Base-by-base conservation (phyloP, 2,329 filamentous ascomycete species). In the Colletotrichum magnum region DNA sequence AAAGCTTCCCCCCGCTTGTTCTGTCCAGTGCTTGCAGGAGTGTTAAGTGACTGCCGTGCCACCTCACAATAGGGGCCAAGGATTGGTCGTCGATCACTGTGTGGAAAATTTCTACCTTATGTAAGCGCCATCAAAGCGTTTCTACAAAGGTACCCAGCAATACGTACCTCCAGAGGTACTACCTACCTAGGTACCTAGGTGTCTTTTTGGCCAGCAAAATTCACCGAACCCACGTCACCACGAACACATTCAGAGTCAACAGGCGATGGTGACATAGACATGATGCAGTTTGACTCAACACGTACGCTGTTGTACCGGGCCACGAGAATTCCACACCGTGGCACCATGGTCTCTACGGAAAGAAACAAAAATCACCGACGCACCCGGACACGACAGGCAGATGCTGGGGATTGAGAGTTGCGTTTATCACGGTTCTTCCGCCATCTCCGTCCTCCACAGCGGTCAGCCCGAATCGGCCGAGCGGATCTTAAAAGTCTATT, bases 1-100 rank as follows among this genome's bases (percentile, higher is more conserved):
- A 66, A 47, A 52, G 51, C 56, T 68, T 32, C 63, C 66, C 58
- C 62, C 67, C 52, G 56, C 63, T 57, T 50, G 62, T 47, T 60
- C 54, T 48, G 39, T 53, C 59, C 32, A 36, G 32, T 36, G 32
- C 32, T 36, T 36, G 32, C 32, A 36, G 32, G 32, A 36, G 10
- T 7, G 32, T 24, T 24, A 24, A 13, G 48, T 51, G n/a, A 21
- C 39, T 48, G 43, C n/a, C 26, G 41, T 48, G 18, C 39, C 13
- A n/a, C 26, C 45, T n/a, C 15, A 18, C 45, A 16, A 47, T 18
- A 47, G 45, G 7, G 18, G 15, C 45, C 16, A 47, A 47, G 16
- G 45, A 47, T 16, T 47, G 16, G 32, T 36, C 7, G 32, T 36
- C 32, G 32, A 36, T 36, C 32, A 36, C 32, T 36, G 32, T 24